phyloP scores from a whole-genome alignment of 75 land plant species.

The Pinus taeda region DNA sequence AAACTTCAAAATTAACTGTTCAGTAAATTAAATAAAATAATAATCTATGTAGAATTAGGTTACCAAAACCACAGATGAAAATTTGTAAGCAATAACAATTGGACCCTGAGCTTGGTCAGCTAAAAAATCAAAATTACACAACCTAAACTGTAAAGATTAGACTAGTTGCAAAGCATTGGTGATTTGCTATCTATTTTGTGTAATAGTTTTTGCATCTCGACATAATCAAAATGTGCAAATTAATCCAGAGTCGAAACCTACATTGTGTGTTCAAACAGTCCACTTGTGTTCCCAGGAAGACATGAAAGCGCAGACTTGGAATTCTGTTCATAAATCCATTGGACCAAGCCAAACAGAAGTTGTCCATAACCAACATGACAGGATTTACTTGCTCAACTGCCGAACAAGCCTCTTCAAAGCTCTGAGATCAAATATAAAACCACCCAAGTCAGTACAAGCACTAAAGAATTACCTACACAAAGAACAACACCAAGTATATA shows the following conservation, averaged over 20 bases:
- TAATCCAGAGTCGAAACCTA: slow-evolving; percentile 1
- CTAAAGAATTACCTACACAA: neutral
- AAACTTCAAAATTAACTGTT: too few relatives aligned
- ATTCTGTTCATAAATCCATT: slow-evolving; percentile 15
- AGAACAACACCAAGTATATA: neutral
- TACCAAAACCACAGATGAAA: too few relatives aligned
- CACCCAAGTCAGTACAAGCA: neutral
- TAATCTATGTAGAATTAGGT: too few relatives aligned
- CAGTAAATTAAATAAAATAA: too few relatives aligned
- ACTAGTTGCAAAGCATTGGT: too few relatives aligned
- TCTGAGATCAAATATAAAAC: slow-evolving; percentile 28
- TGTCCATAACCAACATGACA: slow-evolving; percentile 61
- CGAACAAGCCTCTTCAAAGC: slow-evolving; percentile 62
- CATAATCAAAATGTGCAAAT: neutral
- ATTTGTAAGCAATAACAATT: too few relatives aligned
- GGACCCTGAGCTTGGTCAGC: too few relatives aligned
- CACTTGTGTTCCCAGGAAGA: slow-evolving; percentile 28
- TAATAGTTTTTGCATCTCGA: too few relatives aligned
- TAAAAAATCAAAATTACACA: too few relatives aligned
- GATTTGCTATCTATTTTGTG: too few relatives aligned
- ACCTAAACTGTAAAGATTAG: too few relatives aligned
- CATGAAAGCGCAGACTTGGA: slow-evolving; percentile 41
- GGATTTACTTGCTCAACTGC: slow-evolving; percentile 55
- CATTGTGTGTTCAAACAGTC: slow-evolving; percentile 1
- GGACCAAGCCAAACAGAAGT: slow-evolving; percentile 44